Evolutionary conservation across 805 yeast genomes (phyloP), one percentile per base, ranked within the genome.

Genomic region (Kazachstania martiniae): DNA sequence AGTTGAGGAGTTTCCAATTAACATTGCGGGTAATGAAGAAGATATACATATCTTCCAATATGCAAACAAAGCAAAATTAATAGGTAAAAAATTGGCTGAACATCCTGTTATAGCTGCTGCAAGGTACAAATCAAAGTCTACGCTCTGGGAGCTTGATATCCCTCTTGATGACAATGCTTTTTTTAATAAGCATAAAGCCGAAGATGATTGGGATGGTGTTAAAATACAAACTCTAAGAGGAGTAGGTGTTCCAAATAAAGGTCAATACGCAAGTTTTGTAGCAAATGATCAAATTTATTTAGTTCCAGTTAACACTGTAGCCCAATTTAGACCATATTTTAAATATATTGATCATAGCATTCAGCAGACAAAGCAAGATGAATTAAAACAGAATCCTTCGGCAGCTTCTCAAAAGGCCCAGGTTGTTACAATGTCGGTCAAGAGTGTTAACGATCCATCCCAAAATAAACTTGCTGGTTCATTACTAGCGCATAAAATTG

Each of bases 281-380:
- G 45, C 53, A 24, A 59, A 69, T 19, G 70, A 68, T 12, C 74
- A 68, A 44, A 47, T 85, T 6, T 73, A 81, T 31, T 53, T 89
- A 38, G 56, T 72, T 1, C 82, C 89, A 1, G 63, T 87, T 2
- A 69, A 72, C 22, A 66, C 74, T 14, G 72, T 81, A 0, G 72
- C 79, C 0, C 96, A 89, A 54, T 54, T 91, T 38, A 68, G 95
- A 43, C 91, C 96, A 3, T 70, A 71, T 44, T 84, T 91, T 59
- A 70, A 68, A 41, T 83, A 87, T 50, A 73, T 86, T 27, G 94
- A 86, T 51, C 74, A 68, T 25, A 59, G 66, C 34, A 49, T 58
- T 38, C 72, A 66, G 36, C 61, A 61, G 35, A 66, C 59, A 34
- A 68, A 63, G 35, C 61, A 64, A 47, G 49, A 57, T 23, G 60